Conservation (phyloP, 805 yeast genomes). For the Spathaspora gorwiae region DNA sequence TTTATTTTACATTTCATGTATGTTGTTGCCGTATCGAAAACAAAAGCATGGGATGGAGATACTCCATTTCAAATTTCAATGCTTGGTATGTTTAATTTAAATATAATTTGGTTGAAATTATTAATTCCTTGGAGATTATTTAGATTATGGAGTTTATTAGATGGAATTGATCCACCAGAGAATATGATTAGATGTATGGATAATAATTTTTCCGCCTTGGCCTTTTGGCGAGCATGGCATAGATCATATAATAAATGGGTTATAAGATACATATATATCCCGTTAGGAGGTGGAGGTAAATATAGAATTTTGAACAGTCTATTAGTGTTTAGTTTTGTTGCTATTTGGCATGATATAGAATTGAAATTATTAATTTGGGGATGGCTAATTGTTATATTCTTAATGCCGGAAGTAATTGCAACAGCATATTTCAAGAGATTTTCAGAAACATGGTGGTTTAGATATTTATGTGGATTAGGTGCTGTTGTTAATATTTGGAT, state of each 20-base stretch:
- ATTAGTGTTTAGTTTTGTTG: constrained; percentile 90
- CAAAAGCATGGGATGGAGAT: constrained; percentile 85
- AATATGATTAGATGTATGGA: constrained; percentile 96
- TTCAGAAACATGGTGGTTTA: constrained; percentile 57
- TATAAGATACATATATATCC: constrained; percentile 81
- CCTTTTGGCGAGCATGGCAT: constrained; percentile 99
- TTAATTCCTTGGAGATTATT: constrained; percentile 95
- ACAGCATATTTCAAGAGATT: constrained; percentile 42
- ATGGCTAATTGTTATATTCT: constrained; percentile 83
- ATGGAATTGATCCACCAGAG: constrained; percentile 94
- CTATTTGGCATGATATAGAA: constrained; percentile 97
- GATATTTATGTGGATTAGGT: constrained; percentile 81
- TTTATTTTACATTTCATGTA: constrained; percentile 80
- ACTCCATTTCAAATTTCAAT: constrained; percentile 91
- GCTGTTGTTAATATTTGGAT: constrained; percentile 90
- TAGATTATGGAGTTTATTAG: constrained; percentile 88
- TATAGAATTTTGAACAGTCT: constrained; percentile 72
- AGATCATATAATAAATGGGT: constrained; percentile 90
- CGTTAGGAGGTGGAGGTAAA: constrained; percentile 75
- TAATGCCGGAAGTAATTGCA: constrained; percentile 78
- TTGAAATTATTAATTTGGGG: constrained; percentile 89
- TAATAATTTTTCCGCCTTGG: constrained; percentile 85
- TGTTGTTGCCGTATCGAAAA: constrained; percentile 88
- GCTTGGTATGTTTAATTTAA: constrained; percentile 88
- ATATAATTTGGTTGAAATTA: constrained; percentile 87